Evolutionary conservation across 768 basidiomycete species (phyloP), one percentile per base, ranked within the genome.

Genomic region (Lactifluus hygrophoroides): DNA sequence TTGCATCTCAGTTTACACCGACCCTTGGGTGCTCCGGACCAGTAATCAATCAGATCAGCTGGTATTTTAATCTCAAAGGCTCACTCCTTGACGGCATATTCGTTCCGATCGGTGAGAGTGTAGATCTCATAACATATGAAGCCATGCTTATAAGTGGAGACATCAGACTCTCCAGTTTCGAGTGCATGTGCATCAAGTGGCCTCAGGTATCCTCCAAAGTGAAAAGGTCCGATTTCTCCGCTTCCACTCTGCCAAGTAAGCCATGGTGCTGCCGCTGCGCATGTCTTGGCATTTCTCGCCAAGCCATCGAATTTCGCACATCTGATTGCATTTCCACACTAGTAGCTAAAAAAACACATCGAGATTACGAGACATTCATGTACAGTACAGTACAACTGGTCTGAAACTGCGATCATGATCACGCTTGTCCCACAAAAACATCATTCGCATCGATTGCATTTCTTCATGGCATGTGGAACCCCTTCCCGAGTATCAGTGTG

Each of bases 81-180:
- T 85, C 84, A n/a, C 66, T 80, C 28, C 76, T 87, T 49, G 85
- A 88, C 65, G 87, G 87, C 14, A 64, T 64, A 3, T 86, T 87
- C 58, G 71, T 81, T 28, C 75, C 79, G 5, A 85, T 86, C 56
- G 65, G 84, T 86, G 62, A 51, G 77, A 45, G 21, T 9, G 32
- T 37, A 4, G 17, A 38, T 27, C 17, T 9, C 2, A 21, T 65
- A 8, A 37, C 13, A 38, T 51, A 17, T 16, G 19, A 50, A n/a
- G 13, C 19, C 28, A 27, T 16, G 16, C 44, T 51, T 10, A 58
- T 37, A 5, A 27, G 5, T 27, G n/a, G 7, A 45, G 17, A 25
- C 9, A 2, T n/a, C 43, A 87, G 85, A 78, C 65, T 72, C 83
- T 0, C 81, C 82, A 0, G 44, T 69, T 43, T 59, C 70, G 16